Conservation (phyloP, 2,329 filamentous ascomycete genomes). For the Exophiala lecanii-corni region DNA sequence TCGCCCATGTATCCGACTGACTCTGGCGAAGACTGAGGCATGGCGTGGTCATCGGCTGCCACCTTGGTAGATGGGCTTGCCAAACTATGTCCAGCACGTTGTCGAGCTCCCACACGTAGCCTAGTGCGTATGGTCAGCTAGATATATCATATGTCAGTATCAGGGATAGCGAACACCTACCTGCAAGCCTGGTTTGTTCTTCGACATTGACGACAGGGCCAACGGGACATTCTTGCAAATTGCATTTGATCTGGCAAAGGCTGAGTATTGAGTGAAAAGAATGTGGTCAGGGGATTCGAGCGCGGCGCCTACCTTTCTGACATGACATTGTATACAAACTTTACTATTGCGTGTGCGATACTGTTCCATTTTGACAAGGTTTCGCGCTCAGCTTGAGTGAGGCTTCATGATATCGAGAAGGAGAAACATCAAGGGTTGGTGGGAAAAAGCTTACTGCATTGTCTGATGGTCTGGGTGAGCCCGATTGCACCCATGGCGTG, state of each 20-base stretch:
- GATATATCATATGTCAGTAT: neutral
- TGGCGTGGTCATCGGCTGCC: neutral
- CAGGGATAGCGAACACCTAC: slow-evolving; percentile 2
- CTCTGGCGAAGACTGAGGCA: slow-evolving; percentile 6
- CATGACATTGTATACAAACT: slow-evolving; percentile 13
- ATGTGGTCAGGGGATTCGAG: slow-evolving; percentile 2
- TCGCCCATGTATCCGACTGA: slow-evolving; percentile 15
- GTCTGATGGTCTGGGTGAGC: too few species aligned
- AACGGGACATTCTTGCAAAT: slow-evolving; percentile 11
- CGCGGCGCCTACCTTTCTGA: slow-evolving; percentile 5
- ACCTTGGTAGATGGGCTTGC: neutral
- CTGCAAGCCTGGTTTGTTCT: slow-evolving; percentile 9
- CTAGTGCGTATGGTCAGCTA: slow-evolving; percentile 3
- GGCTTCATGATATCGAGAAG: too few species aligned
- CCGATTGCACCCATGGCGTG: too few species aligned
- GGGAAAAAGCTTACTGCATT: too few species aligned
- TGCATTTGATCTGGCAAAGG: slow-evolving; percentile 10
- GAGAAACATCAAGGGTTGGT: too few species aligned
- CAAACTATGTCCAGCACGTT: slow-evolving; percentile 3
- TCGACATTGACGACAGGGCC: slow-evolving; percentile 12
- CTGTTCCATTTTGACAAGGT: slow-evolving; percentile 30
- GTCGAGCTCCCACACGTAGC: slow-evolving; percentile 7
- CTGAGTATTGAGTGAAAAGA: slow-evolving; percentile 4
- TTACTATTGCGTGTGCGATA: slow-evolving; percentile 20
- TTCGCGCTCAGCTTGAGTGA: too few species aligned